Conservation (phyloP, 2,329 filamentous ascomycete species). For the Bipolaris oryzae region DNA sequence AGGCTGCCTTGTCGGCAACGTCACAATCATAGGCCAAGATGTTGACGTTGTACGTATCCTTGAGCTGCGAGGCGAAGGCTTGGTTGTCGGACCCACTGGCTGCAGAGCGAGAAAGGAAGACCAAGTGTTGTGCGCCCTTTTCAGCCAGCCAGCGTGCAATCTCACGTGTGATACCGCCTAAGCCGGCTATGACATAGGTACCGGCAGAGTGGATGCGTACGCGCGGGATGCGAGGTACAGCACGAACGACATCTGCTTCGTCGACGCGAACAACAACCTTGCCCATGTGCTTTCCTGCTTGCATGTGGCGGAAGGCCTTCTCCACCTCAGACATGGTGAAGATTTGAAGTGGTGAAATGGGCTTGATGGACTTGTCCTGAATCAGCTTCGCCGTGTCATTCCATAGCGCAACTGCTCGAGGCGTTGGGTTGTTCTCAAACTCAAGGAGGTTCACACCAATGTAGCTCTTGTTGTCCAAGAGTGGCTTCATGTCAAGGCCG, state of each 20-base stretch:
- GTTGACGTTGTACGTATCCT: slow-evolving; percentile 4
- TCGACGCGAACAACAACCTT: slow-evolving; percentile 48
- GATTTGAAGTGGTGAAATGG: slow-evolving; percentile 9
- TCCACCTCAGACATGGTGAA: slow-evolving; percentile 11
- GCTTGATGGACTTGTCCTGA: slow-evolving; percentile 3
- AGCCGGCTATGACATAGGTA: slow-evolving; percentile 30
- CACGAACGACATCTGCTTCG: slow-evolving; percentile 21
- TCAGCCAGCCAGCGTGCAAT: slow-evolving; percentile 26
- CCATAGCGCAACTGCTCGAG: background rate
- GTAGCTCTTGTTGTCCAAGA: slow-evolving; percentile 14
- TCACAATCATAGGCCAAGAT: slow-evolving; percentile 4
- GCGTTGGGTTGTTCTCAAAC: slow-evolving; percentile 4
- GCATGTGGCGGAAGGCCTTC: slow-evolving; percentile 28
- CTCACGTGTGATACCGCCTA: slow-evolving; percentile 29
- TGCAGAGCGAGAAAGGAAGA: slow-evolving; percentile 25
- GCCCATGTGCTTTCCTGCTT: slow-evolving; percentile 45
- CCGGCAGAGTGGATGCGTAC: slow-evolving; percentile 16
- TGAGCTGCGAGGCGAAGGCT: slow-evolving; percentile 3
- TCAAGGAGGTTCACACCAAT: slow-evolving; percentile 12
- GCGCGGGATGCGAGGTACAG: slow-evolving; percentile 2
- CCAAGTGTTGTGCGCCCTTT: slow-evolving; percentile 27
- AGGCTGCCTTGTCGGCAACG: slow-evolving; percentile 2
- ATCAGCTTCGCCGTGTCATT: slow-evolving; percentile 7
- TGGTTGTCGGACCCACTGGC: slow-evolving; percentile 5
- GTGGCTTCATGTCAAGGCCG: slow-evolving; percentile 20